phyloP scores from a whole-genome alignment of 495 filamentous ascomycete species.

The Viridothelium virens region DNA sequence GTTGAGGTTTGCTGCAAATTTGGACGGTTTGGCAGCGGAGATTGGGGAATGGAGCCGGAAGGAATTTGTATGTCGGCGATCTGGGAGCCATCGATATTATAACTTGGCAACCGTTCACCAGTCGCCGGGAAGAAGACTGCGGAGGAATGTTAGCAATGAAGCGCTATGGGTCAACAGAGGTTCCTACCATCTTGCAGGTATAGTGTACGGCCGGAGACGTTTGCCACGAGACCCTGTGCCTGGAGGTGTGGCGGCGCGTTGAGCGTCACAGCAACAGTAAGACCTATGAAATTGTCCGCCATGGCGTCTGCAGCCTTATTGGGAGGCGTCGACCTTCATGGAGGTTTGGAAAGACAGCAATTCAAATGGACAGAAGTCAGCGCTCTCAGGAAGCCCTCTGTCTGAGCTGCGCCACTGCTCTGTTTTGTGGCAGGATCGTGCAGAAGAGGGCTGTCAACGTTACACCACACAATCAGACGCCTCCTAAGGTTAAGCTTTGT shows the following conservation, averaged over 20 bases:
- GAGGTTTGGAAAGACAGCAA: not conserved
- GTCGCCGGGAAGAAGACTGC: constrained; percentile 40
- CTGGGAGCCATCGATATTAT: constrained; percentile 47
- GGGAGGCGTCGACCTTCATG: not conserved
- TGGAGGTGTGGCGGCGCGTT: constrained; percentile 55
- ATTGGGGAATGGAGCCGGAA: not conserved
- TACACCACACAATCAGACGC: not conserved
- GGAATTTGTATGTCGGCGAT: constrained; percentile 52
- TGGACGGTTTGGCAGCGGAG: not conserved
- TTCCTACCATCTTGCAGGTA: constrained; percentile 66
- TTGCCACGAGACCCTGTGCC: constrained; percentile 64
- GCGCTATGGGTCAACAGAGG: not conserved
- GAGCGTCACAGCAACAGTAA: constrained; percentile 69
- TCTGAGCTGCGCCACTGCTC: constrained; percentile 6
- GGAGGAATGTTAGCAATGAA: constrained; percentile 1
- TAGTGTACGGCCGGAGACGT: constrained; percentile 63
- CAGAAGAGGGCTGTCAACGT: not conserved
- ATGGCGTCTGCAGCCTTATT: constrained; percentile 35
- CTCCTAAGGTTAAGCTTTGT: not conserved
- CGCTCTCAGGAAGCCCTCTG: not conserved
- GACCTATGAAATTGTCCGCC: constrained; percentile 67
- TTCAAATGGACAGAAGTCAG: not conserved
- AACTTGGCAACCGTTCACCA: constrained; percentile 41
- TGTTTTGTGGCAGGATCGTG: not conserved
- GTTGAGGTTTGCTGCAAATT: constrained; percentile 10